A percentile compares a stretch with the other conserved stretches of the same genome.
Conservation (phyloP, 1,284 basidiomycete genomes). For the Moniliella sp. region DNA sequence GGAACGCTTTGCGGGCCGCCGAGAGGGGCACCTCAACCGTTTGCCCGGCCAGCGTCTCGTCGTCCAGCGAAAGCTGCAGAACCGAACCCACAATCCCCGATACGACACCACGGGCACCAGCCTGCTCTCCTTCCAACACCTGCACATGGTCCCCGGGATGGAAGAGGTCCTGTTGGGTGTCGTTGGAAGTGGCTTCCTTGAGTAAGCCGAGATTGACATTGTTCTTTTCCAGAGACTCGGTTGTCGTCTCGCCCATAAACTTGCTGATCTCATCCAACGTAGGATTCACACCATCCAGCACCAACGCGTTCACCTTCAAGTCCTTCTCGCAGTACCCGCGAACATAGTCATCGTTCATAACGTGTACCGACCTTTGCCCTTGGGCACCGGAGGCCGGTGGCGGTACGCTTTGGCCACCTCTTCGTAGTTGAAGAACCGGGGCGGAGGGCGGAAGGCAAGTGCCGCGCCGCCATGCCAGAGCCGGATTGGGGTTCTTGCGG, state of each 20-base stretch:
- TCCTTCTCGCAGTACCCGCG: conserved; percentile 94
- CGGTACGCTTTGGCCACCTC: conserved; percentile 56
- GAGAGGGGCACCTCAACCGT: conserved; percentile 61
- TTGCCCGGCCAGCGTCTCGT: conserved; percentile 61
- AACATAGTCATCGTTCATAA: conserved; percentile 82
- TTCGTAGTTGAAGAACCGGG: conserved; percentile 78
- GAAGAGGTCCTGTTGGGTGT: too few species aligned
- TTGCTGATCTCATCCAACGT: conserved; percentile 85
- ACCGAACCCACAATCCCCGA: conserved; percentile 70
- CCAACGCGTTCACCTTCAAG: conserved; percentile 58
- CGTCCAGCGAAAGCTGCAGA: conserved; percentile 53
- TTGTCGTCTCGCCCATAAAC: conserved; percentile 44
- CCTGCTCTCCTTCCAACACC: conserved; percentile 86
- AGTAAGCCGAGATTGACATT: conserved; percentile 57
- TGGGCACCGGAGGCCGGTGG: conserved; percentile 38
- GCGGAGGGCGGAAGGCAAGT: conserved; percentile 54
- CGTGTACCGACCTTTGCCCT: conserved; percentile 39
- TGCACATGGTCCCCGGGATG: conserved; percentile 94
- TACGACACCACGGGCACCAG: conserved; percentile 73
- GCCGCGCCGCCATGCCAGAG: conserved; percentile 17
- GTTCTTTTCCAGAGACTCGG: conserved; percentile 13
- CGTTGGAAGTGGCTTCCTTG: conserved; percentile 53
- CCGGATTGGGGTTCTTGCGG: conserved; percentile 28
- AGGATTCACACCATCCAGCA: conserved; percentile 73
- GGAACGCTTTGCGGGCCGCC: conserved; percentile 80